Percentiles rank a stretch among this genome's conserved stretches.
These are phyloP conservation scores for Solanum etuberosum DNA, from an alignment of 257 asterid species.

Conservation along the genomic window DNA sequence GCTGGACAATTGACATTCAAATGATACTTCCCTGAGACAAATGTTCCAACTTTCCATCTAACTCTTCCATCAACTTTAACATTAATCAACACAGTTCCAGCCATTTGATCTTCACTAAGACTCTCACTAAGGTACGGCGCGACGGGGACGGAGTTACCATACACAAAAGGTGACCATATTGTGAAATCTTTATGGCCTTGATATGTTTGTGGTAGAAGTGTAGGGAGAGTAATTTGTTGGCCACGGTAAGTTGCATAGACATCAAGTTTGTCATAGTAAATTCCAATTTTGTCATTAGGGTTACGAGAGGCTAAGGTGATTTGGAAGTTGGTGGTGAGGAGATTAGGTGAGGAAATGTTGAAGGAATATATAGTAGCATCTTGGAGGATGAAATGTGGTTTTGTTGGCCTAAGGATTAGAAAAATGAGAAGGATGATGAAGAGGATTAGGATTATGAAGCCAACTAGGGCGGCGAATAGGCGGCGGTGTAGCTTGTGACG, in stretches of 20 bases:
- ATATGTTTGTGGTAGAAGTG: constrained; percentile 27
- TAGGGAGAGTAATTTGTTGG: constrained; percentile 49
- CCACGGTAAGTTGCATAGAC: constrained; percentile 45
- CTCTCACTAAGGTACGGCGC: constrained; percentile 25
- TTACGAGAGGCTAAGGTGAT: constrained; percentile 34
- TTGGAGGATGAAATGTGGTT: constrained; percentile 50
- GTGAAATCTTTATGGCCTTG: constrained; percentile 47
- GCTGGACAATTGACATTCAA: constrained; percentile 45
- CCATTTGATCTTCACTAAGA: constrained; percentile 30
- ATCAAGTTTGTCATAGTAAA: constrained; percentile 37
- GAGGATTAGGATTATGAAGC: constrained; percentile 20
- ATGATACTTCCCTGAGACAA: constrained; percentile 36
- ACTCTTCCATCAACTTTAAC: constrained; percentile 34
- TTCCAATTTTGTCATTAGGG: constrained; percentile 36
- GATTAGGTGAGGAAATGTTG: constrained; percentile 29
- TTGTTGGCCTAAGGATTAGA: constrained; percentile 46
- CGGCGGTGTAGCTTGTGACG: constrained; percentile 23
- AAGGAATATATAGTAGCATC: constrained; percentile 50
- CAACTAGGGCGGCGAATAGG: constrained; percentile 9
- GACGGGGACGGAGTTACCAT: constrained; percentile 33
- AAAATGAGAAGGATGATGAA: constrained; percentile 32
- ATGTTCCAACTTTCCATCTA: constrained; percentile 50
- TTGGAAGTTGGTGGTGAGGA: constrained; percentile 45
- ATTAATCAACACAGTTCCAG: constrained; percentile 32
- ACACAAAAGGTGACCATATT: constrained; percentile 52